Base-by-base conservation (phyloP, 2,329 filamentous ascomycete genomes). In the Sporothrix pseudoabietina region DNA sequence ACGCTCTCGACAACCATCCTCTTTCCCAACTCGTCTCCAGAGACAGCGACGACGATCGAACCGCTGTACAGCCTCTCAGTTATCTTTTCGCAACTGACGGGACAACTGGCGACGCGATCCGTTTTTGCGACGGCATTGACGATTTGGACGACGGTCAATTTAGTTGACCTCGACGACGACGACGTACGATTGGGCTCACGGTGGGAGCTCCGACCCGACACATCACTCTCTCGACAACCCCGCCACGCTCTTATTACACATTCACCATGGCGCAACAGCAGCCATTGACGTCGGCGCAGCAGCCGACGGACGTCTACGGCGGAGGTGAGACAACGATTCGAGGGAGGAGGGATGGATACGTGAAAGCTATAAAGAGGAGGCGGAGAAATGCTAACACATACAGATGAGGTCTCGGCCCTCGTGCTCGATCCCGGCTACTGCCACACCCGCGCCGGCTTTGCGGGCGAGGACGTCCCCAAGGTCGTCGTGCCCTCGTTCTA, bases 381-480 rank as follows among this genome's bases (percentile, higher is more conserved):
- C 26, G 16, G 9, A 9, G 30, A 12, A 12, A 32, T 12, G 14
- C 61, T 61, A 61, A 61, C 69, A 16, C 4, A n/a, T 74, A 73
- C 78, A 97, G 96, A 99, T 86, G 96, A 99, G 85, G 94, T 99
- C 77, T 97, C 94, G 49, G 97, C 97, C 71, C 92, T 99, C 78
- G 93, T 99, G 52, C 93, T 99, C 80, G 96, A 99, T 80, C 93
- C 96, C 3, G 96, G 97, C 75, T 98, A 94, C 84, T 93, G 92
- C 80, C 91, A 90, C 77, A 94, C 93, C 55, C 94, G 97, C 83
- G 96, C 94, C 74, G 96, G 96, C 74, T 99, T 98, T 80, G 97
- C 97, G 14, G 96, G 97, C 80, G 97, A 99, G 88, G 96, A 99
- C 83, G 92, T 94, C 0, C 96, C 96, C 78, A 98, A 98, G 85